Evolutionary conservation across 2,329 filamentous ascomycete species (phyloP).

Genomic region (Diplocarpon rosae): DNA sequence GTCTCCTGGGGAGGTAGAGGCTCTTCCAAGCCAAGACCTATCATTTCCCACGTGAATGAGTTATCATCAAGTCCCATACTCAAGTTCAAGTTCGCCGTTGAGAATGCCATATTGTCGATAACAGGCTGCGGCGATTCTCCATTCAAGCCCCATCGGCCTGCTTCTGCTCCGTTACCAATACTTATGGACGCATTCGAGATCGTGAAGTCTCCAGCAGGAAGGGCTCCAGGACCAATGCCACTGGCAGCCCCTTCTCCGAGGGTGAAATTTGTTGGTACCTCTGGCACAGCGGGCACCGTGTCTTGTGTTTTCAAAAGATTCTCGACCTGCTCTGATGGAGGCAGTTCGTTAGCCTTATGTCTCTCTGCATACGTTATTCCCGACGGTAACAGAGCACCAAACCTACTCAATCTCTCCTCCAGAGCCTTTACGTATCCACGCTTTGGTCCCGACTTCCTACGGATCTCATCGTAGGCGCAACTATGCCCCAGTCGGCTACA

Average conservation of each 20-base stretch:
- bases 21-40: slow-evolving; percentile 58
- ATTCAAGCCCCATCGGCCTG: slow-evolving; percentile 44
- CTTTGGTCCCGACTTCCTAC: slow-evolving; percentile 62
- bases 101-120: slow-evolving; percentile 49
- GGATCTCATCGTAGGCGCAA: slow-evolving; percentile 58
- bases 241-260: slow-evolving; percentile 13
- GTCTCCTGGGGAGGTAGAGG: slow-evolving; percentile 55
- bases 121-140: slow-evolving; percentile 37
- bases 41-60: slow-evolving; percentile 74
- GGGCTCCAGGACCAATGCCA: slow-evolving; percentile 13
- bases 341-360: slow-evolving; percentile 8
- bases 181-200: slow-evolving; percentile 33
- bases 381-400: slow-evolving; percentile 27
- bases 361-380: neutral
- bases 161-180: slow-evolving; percentile 39
- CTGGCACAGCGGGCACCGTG: slow-evolving; percentile 23
- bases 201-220: slow-evolving; percentile 30
- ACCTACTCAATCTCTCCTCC: slow-evolving; percentile 81
- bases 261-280: slow-evolving; percentile 16
- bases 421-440: slow-evolving; percentile 60
- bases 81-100: slow-evolving; percentile 31
- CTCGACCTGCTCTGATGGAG: slow-evolving; percentile 71
- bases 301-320: slow-evolving; percentile 78
- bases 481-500: slow-evolving; percentile 54
- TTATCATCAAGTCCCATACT: slow-evolving; percentile 39